These are phyloP conservation scores for Coniochaeta sp. DNA, from an alignment of 2,329 filamentous ascomycete species.

Conservation along the genomic window DNA sequence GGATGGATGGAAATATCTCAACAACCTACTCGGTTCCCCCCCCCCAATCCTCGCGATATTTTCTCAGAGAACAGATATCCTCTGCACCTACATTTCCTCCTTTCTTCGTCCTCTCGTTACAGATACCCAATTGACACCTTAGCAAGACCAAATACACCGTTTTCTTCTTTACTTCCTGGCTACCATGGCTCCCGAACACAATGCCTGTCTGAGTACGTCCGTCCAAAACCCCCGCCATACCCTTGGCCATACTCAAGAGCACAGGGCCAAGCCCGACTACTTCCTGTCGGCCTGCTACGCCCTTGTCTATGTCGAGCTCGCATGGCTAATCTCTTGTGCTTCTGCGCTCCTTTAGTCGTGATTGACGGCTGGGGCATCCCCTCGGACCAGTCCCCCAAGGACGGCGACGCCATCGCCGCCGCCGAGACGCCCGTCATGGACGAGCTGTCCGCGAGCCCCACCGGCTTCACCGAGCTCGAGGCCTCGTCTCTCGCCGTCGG, in stretches of 20 bases:
- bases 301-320: constrained; percentile 48
- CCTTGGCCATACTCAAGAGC: no score
- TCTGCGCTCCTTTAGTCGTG: constrained; percentile 63
- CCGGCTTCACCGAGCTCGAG: constrained; percentile 88
- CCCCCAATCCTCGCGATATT: not conserved
- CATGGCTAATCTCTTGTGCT: constrained; percentile 53
- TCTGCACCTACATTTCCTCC: not conserved
- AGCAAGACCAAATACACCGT: constrained; percentile 5
- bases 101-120: not conserved
- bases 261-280: constrained; percentile 22
- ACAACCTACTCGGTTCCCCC: no score
- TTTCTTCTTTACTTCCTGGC: no score
- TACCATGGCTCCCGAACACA: constrained; percentile 50
- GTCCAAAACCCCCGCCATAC: constrained; percentile 9
- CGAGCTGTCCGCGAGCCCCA: constrained; percentile 70
- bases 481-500: constrained; percentile 94
- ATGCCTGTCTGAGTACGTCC: constrained; percentile 56
- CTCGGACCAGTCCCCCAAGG: constrained; percentile 67
- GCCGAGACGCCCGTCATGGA: constrained; percentile 96
- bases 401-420: constrained; percentile 92
- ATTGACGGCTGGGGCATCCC: constrained; percentile 98
- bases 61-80: not conserved
- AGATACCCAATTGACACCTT: constrained; percentile 4
- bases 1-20: not conserved
- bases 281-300: constrained; percentile 42